Percentiles rank a stretch among this genome's conserved stretches.
Conservation (phyloP, 768 basidiomycete species). For the Grammothele lineata region DNA sequence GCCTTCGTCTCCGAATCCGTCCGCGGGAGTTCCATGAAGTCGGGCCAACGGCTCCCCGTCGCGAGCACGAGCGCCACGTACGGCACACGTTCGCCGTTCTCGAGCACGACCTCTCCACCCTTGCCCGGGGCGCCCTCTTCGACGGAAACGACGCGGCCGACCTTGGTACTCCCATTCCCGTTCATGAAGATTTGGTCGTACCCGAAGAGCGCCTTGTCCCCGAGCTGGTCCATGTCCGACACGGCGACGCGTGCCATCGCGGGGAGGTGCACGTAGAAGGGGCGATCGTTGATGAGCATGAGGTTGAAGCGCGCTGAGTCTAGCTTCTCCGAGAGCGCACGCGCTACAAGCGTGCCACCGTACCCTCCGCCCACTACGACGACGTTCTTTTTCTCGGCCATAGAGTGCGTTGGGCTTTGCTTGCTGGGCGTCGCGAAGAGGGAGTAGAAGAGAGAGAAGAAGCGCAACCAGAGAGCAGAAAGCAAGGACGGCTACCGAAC, state of each 20-base stretch:
- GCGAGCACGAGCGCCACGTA: conserved; percentile 59
- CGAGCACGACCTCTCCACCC: conserved; percentile 49
- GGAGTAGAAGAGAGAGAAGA: neutral
- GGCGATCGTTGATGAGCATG: conserved; percentile 48
- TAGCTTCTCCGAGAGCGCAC: conserved; percentile 47
- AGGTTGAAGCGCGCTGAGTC: conserved; percentile 44
- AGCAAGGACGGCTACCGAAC: neutral
- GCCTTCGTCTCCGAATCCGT: conserved; percentile 19
- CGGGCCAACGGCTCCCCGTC: conserved; percentile 53
- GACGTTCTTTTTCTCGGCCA: conserved; percentile 29
- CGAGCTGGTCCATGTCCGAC: conserved; percentile 37
- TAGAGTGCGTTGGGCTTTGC: conserved; percentile 11
- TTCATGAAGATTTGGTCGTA: conserved; percentile 46
- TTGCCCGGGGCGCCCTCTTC: conserved; percentile 20
- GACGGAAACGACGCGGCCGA: conserved; percentile 37
- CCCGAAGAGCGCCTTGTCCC: conserved; percentile 44
- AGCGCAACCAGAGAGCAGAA: neutral
- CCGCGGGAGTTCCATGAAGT: conserved; percentile 43
- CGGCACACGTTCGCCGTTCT: conserved; percentile 41
- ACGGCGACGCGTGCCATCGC: conserved; percentile 52
- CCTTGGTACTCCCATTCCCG: conserved; percentile 37
- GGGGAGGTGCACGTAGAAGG: conserved; percentile 48
- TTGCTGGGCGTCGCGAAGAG: conserved; percentile 9
- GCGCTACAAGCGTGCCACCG: conserved; percentile 43
- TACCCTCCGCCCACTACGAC: conserved; percentile 58